phyloP scores from a whole-genome alignment of 2,329 filamentous ascomycete genomes.

The Colletotrichum sansevieriae region DNA sequence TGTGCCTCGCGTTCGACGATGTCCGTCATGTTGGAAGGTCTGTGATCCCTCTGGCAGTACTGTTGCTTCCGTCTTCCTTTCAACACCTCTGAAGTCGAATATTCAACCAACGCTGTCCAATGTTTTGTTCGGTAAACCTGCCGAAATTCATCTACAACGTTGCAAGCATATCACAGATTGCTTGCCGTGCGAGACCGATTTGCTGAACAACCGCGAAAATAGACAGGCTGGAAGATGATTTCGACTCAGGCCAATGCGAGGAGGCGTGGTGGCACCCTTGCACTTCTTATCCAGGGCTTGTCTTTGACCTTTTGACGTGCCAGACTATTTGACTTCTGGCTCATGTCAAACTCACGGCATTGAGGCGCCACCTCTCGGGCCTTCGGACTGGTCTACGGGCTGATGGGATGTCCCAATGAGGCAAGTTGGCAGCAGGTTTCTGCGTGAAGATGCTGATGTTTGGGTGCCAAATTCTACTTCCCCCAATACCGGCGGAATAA shows the following conservation, averaged over 20 bases:
- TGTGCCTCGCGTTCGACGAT: slow-evolving; percentile 9
- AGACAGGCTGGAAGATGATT: too few relatives aligned
- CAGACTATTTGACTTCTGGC: slow-evolving; percentile 32
- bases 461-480: slow-evolving; percentile 6
- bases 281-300: slow-evolving; percentile 33
- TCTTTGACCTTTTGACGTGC: slow-evolving; percentile 1
- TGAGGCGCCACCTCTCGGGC: slow-evolving; percentile 31
- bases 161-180: slow-evolving; percentile 23
- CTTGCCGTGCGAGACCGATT: neutral
- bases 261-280: slow-evolving; percentile 26
- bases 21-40: neutral
- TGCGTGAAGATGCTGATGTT: neutral
- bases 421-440: slow-evolving; percentile 16
- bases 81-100: neutral
- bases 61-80: neutral
- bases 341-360: slow-evolving; percentile 32
- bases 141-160: slow-evolving; percentile 6
- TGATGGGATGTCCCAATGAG: neutral
- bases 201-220: neutral
- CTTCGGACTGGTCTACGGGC: slow-evolving; percentile 3
- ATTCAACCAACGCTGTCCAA: neutral
- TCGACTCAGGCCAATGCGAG: rapidly evolving
- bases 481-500: slow-evolving; percentile 17
- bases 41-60: neutral
- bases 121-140: slow-evolving; percentile 19